Percentiles rank a stretch among this genome's conserved stretches.
phyloP scores from a whole-genome alignment of 2,329 filamentous ascomycete genomes.

The Lachnellula arida region DNA sequence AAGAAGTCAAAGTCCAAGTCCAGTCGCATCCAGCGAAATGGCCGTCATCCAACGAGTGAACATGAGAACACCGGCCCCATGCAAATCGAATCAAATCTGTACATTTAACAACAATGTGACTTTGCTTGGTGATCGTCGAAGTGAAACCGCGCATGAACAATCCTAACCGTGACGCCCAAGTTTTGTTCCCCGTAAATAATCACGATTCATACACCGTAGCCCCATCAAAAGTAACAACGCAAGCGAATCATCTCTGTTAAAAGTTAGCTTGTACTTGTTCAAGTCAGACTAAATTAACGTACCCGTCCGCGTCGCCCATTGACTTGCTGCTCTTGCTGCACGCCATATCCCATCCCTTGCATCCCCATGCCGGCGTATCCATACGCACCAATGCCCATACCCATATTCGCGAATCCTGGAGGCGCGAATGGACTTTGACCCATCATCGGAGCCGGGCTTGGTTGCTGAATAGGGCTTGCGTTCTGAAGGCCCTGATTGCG shows the following conservation, averaged over 20 bases:
- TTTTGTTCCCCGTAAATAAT: not conserved
- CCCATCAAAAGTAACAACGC: not conserved
- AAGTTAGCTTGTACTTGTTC: slow-evolving; percentile 6
- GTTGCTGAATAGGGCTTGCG: slow-evolving; percentile 43
- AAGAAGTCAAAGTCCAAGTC: too few relatives aligned
- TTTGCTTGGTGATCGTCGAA: too few relatives aligned
- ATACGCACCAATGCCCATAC: slow-evolving; percentile 43
- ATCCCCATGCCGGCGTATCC: slow-evolving; percentile 43
- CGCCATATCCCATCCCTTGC: slow-evolving; percentile 46
- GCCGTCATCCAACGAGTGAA: too few relatives aligned
- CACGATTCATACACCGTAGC: slow-evolving; percentile 5
- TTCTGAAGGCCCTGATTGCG: slow-evolving; percentile 48
- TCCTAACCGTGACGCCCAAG: too few relatives aligned
- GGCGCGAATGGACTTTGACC: slow-evolving; percentile 42
- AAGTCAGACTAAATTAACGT: slow-evolving; percentile 22
- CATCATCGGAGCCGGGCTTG: slow-evolving; percentile 35
- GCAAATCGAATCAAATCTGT: too few relatives aligned
- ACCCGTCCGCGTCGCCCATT: slow-evolving; percentile 56
- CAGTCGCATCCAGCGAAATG: too few relatives aligned
- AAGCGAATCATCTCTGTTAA: slow-evolving; percentile 12
- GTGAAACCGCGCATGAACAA: too few relatives aligned
- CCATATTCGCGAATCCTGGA: slow-evolving; percentile 44
- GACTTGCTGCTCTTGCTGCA: slow-evolving; percentile 53
- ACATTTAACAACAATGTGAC: too few relatives aligned
- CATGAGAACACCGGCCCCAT: too few relatives aligned